Base-by-base conservation (phyloP, 2,329 filamentous ascomycete species). In the Colletotrichum sublineola region DNA sequence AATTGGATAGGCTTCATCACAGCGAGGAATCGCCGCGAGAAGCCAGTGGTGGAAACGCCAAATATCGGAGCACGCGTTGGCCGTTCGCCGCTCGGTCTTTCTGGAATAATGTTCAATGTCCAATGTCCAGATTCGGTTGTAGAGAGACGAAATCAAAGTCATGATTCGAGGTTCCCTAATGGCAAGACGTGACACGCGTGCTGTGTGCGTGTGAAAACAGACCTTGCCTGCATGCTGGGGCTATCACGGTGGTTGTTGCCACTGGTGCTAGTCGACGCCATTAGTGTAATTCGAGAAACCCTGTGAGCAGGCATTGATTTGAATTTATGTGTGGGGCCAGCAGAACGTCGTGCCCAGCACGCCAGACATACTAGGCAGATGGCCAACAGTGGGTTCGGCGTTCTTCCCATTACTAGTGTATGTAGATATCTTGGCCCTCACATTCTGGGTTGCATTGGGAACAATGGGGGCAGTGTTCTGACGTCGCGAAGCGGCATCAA, bases 11-110 rank as follows among this genome's bases (percentile, higher is more conserved):
- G 74, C 64, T 71, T 76, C 76, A 79, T 80, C 79, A 77, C 74
- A 78, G 74, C 76, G 78, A 80, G 67, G 73, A 80, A 80, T 77
- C 78, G 77, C 79, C 79, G 77, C 76, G 77, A 77, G 75, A 75
- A 73, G 72, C 68, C 69, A 33, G 46, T 46, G n/a, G 29, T 62
- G 44, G 36, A 33, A n/a, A 33, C 24, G 42, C 24, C 18, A 24
- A 8, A 55, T 20, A 20, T 42, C 48, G 48, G 33, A 18, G 46
- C 53, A 53, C 24, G 40, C 50, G 33, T 33, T 58, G 38, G 50
- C 70, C 40, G 55, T 38, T 73, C 31, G 53, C 55, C 66, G 31
- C 61, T 58, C 24, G 20, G 24, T 18, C 48, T 38, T 48, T 66
- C 58, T 31, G n/a, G n/a, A 14, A 20, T 42, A 33, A 15, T 24